Percentiles rank a stretch among this genome's conserved stretches.
Conservation (phyloP, 306 rosid genomes). For the Vigna mungo region DNA sequence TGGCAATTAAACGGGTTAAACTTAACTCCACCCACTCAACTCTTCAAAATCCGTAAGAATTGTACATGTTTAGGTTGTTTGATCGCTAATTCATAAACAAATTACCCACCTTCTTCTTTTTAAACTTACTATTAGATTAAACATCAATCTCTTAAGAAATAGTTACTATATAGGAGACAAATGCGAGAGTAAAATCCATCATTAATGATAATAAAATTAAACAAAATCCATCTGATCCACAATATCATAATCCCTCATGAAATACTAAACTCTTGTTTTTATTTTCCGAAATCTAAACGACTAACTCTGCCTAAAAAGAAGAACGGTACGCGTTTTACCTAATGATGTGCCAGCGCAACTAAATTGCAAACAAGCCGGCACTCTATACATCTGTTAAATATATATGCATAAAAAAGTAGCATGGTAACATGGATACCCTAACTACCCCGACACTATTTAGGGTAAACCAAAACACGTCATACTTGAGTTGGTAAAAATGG, state of each 20-base stretch:
- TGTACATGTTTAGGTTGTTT: neutral
- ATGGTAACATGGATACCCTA: neutral
- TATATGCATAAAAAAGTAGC: neutral
- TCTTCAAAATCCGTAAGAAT: no score
- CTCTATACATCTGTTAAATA: neutral
- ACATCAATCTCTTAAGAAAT: neutral
- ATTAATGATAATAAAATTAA: neutral
- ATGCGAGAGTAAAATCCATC: neutral
- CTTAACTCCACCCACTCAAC: neutral
- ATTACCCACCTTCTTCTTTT: neutral
- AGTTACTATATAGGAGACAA: neutral
- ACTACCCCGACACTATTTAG: neutral
- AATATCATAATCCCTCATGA: no score
- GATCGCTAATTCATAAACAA: neutral
- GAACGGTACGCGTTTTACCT: neutral
- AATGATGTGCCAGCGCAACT: neutral
- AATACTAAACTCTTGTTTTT: neutral
- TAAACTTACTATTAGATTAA: neutral
- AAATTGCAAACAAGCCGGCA: neutral
- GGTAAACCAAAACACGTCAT: neutral
- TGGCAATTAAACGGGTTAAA: neutral
- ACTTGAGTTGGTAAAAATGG: neutral
- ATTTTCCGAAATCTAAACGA: neutral
- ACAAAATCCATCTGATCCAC: neutral
- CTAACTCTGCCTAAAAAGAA: neutral